phyloP scores from a whole-genome alignment of 352 stramenopile genomes.

The Pythium pyrilobum region DNA sequence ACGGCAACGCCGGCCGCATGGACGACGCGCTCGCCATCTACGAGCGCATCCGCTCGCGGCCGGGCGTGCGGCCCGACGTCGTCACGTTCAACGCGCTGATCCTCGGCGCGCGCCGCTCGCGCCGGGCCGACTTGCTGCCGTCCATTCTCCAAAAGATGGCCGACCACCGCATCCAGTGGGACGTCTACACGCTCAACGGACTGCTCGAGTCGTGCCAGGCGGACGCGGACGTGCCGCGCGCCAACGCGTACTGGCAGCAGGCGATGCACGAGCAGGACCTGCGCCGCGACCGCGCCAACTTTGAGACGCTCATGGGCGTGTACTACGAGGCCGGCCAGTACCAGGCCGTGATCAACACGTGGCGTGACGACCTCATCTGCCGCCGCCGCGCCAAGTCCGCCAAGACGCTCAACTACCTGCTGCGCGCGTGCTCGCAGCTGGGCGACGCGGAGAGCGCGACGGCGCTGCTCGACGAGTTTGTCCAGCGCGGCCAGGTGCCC shows the following conservation, averaged over 20 bases:
- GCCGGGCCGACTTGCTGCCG: constrained; percentile 42
- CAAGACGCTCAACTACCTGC: constrained; percentile 77
- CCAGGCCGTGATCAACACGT: constrained; percentile 43
- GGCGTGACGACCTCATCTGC: constrained; percentile 48
- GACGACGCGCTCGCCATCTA: constrained; percentile 61
- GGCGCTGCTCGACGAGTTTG: constrained; percentile 58
- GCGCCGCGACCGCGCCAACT: constrained; percentile 57
- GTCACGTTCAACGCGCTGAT: constrained; percentile 76
- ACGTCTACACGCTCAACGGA: constrained; percentile 73
- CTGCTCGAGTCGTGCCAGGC: constrained; percentile 60
- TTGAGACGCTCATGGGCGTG: constrained; percentile 68
- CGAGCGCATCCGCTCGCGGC: constrained; percentile 27
- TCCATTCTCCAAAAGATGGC: constrained; percentile 50
- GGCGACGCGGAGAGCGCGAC: constrained; percentile 39
- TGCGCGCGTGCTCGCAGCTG: constrained; percentile 50
- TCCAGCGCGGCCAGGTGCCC: constrained; percentile 38
- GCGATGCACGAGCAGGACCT: constrained; percentile 39
- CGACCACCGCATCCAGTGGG: constrained; percentile 44
- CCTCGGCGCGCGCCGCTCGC: constrained; percentile 45
- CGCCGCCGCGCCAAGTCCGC: constrained; percentile 61
- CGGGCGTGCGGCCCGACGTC: constrained; percentile 34
- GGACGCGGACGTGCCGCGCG: constrained; percentile 32
- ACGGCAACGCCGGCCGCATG: constrained; percentile 54
- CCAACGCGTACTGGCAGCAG: constrained; percentile 51
- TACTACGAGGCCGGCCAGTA: constrained; percentile 59